phyloP scores from a whole-genome alignment of 495 filamentous ascomycete species.

The Neurospora hispaniola region DNA sequence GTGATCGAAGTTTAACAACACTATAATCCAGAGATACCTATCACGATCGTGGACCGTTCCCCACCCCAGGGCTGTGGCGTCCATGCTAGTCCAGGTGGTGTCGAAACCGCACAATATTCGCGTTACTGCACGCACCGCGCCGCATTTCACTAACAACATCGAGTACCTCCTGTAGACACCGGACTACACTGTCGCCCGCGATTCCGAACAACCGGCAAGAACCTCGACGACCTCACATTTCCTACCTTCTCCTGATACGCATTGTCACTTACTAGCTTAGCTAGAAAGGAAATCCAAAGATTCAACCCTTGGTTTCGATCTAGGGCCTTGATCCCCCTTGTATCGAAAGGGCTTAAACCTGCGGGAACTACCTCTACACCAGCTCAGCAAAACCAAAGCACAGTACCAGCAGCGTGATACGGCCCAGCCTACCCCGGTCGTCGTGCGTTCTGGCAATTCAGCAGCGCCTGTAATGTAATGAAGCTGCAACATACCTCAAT shows the following conservation, averaged over 20 bases:
- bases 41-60: neutral
- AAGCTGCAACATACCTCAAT: neutral
- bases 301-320: neutral
- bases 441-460: neutral
- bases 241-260: neutral
- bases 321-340: neutral
- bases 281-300: neutral
- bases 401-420: neutral
- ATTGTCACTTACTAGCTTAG: neutral
- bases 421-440: neutral
- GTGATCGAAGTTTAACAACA: neutral
- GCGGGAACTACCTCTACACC: neutral
- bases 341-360: neutral
- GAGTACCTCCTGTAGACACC: neutral
- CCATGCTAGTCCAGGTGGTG: neutral
- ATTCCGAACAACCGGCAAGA: neutral
- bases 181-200: neutral
- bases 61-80: neutral
- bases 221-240: neutral
- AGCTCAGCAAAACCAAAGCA: neutral
- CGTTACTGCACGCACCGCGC: neutral
- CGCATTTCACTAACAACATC: neutral
- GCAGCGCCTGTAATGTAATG: neutral
- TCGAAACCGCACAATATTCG: neutral
- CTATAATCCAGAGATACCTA: neutral